Conservation (phyloP, 768 basidiomycete genomes). For the Gloeostereum incarnatum region DNA sequence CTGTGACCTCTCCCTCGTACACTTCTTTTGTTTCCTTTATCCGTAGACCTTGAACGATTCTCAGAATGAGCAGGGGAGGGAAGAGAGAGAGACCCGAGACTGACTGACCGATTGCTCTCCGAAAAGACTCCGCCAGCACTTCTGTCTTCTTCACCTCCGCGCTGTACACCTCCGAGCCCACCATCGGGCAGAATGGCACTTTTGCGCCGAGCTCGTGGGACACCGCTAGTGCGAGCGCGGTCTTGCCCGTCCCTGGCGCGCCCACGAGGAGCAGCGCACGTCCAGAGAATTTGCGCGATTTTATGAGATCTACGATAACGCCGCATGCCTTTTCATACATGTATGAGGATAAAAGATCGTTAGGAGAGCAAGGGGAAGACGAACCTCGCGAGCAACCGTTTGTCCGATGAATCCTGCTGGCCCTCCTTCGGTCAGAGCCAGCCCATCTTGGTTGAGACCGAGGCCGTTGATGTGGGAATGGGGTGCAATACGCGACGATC, state of each 20-base stretch:
- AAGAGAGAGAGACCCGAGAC: background rate
- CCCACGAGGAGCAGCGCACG: conserved; percentile 88
- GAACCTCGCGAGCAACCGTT: conserved; percentile 80
- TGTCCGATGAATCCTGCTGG: conserved; percentile 95
- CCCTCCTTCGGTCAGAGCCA: conserved; percentile 55
- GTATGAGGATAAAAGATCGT: background rate
- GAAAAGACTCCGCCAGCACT: conserved; percentile 89
- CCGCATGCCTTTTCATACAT: conserved; percentile 96
- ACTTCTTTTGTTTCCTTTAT: conserved; percentile 99
- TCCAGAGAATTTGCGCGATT: conserved; percentile 89
- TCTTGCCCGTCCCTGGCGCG: conserved; percentile 97
- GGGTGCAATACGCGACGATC: conserved; percentile 76
- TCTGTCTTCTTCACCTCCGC: conserved; percentile 99
- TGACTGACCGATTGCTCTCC: conserved; percentile 85
- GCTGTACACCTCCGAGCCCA: conserved; percentile 94
- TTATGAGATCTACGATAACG: conserved; percentile 81
- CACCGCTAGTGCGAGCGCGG: conserved; percentile 91
- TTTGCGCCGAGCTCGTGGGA: conserved; percentile 91
- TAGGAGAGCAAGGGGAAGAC: conserved; percentile 7
- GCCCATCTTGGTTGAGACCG: conserved; percentile 79
- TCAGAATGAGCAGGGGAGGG: conserved; percentile 1
- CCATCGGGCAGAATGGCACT: conserved; percentile 98
- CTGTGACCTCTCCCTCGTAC: conserved; percentile 97
- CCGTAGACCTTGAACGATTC: conserved; percentile 54
- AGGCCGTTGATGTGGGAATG: conserved; percentile 98